These are phyloP conservation scores for Warburgia ugandensis DNA, from an alignment of 164 flowering plant species.

Conservation along the genomic window DNA sequence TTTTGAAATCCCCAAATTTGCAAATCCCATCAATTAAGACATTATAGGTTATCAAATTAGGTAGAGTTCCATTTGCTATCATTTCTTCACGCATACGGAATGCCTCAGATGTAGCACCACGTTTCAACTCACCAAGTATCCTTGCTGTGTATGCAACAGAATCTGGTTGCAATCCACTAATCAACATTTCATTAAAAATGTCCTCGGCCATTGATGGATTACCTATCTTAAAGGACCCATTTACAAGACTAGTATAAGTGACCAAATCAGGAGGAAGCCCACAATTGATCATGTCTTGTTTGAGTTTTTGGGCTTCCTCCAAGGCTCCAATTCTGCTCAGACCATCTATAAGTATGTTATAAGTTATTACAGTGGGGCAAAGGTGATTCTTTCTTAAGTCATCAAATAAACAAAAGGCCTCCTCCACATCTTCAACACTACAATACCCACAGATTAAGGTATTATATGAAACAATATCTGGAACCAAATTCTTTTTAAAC, in stretches of 20 bases:
- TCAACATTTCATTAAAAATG: slow-evolving; percentile 51
- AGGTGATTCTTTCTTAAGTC: slow-evolving; percentile 29
- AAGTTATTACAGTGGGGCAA: slow-evolving; percentile 47
- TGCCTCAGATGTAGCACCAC: slow-evolving; percentile 29
- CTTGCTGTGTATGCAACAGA: slow-evolving; percentile 35
- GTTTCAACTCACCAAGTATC: slow-evolving; percentile 44
- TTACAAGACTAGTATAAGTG: slow-evolving; percentile 55
- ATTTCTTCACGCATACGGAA: slow-evolving; percentile 55
- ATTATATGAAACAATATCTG: slow-evolving; percentile 59
- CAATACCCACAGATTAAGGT: slow-evolving; percentile 64
- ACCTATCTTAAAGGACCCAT: slow-evolving; percentile 47
- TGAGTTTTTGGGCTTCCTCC: slow-evolving; percentile 39
- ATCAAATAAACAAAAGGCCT: slow-evolving; percentile 48
- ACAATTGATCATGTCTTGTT: slow-evolving; percentile 39
- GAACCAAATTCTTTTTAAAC: slow-evolving; percentile 31
- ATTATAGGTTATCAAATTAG: slow-evolving; percentile 51
- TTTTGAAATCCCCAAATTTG: slow-evolving; percentile 36
- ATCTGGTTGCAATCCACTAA: slow-evolving; percentile 51
- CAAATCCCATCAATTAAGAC: slow-evolving; percentile 47
- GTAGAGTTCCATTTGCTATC: slow-evolving; percentile 39
- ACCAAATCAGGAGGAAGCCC: slow-evolving; percentile 49
- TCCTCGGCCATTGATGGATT: slow-evolving; percentile 35
- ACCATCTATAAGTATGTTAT: slow-evolving; percentile 60
- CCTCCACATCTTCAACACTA: slow-evolving; percentile 31
- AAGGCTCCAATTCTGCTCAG: slow-evolving; percentile 41